Conservation (phyloP, 2,329 filamentous ascomycete species). For the Alternaria dauci region DNA sequence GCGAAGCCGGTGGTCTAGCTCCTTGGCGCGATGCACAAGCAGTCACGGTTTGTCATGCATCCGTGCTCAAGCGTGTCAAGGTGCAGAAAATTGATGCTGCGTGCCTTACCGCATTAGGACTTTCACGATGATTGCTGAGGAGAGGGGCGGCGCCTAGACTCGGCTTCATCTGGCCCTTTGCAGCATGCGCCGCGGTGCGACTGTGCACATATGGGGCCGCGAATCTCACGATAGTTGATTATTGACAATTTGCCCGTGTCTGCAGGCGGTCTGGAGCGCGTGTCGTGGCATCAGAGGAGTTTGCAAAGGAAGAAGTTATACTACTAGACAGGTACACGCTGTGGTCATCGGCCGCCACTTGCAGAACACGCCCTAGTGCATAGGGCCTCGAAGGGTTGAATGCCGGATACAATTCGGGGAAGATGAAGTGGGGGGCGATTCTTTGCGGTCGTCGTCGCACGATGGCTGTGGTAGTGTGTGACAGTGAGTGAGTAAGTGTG, state of each 20-base stretch:
- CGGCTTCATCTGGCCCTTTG: constrained; percentile 23
- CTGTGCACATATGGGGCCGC: constrained; percentile 21
- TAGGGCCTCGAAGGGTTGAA: background rate
- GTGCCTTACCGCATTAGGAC: constrained; percentile 42
- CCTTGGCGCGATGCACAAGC: constrained; percentile 33
- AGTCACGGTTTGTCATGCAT: constrained; percentile 31
- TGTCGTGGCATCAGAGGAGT: background rate
- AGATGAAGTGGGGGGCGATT: background rate
- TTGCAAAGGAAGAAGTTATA: background rate
- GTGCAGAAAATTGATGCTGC: constrained; percentile 38
- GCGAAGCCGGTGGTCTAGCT: constrained; percentile 22
- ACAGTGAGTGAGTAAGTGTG: background rate
- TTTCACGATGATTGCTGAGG: constrained; percentile 43
- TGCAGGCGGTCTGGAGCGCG: constrained; percentile 16
- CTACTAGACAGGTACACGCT: background rate
- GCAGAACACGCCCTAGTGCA: background rate
- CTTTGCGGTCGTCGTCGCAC: background rate
- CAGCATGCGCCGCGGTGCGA: constrained; percentile 18
- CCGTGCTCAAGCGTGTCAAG: constrained; percentile 26
- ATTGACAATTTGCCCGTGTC: constrained; percentile 19
- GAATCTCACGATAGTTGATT: constrained; percentile 21
- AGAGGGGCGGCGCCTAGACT: constrained; percentile 37
- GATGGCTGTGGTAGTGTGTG: background rate
- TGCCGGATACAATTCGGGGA: background rate
- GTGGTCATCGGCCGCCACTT: background rate